Evolutionary conservation across 495 filamentous ascomycete species (phyloP), one percentile per base, ranked within the genome.

Genomic region (Geoglossum glabrum): DNA sequence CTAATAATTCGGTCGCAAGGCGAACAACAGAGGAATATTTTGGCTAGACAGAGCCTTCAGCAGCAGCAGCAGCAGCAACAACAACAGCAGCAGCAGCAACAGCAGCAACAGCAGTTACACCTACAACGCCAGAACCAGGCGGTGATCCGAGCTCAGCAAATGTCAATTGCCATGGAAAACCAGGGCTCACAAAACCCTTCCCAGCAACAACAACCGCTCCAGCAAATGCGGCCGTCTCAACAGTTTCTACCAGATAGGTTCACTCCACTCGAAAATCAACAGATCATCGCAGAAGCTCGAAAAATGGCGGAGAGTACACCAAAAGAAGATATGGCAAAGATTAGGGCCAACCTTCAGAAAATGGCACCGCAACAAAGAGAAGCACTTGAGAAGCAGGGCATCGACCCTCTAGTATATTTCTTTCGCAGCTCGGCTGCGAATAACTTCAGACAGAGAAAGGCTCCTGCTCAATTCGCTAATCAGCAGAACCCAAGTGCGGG

Each of bases 361-460:
- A 55, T 77, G 69, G 70, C 67, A 21, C 62, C 61, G 0, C 73
- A 77, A 11, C 74, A 74, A 57, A 70, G 67, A 54, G 62, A 71
- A 52, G 55, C 71, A 68, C 59, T 67, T 69, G 21, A 58, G 9
- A 66, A 63, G 51, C 73, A 73, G 55, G 63, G 68, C 11, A 69
- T 75, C 43, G 73, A 78, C 40, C 74, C 74, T 0, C 59, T 78
- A 54, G 67, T 67, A 27, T 76, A 71, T 54, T 72, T 75, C 51
- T 77, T 78, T 59, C 74, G 73, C 46, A 69, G 69, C 1, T 70
- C 75, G 57, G 75, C 76, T 5, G 59, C 76, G 27, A 66, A 61
- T 31, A 68, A 72, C 56, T 58, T 61, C 40, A 34, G 28, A 19
- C 17, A 9, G 43, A 50, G 17, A 21, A 36, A 58, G 34, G 38